A percentile compares a stretch with the other conserved stretches of the same genome.
These are phyloP conservation scores for Suhomyces sp. DNA, from an alignment of 805 yeast genomes.

Conservation along the genomic window DNA sequence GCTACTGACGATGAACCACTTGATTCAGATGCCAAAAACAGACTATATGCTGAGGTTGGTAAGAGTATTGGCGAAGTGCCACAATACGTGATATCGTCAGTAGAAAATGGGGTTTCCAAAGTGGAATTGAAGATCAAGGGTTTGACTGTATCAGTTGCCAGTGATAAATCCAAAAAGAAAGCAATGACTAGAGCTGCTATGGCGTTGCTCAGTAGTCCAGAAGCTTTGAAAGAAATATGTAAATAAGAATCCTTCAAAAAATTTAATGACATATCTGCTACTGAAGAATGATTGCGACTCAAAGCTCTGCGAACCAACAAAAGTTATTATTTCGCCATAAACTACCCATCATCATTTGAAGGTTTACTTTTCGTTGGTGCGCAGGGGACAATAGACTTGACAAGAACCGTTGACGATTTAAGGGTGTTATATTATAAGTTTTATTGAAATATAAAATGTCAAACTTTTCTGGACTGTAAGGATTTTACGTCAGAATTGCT, in stretches of 20 bases:
- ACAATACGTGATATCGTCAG: slow-evolving; percentile 21
- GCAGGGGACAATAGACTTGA: background rate
- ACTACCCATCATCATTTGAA: background rate
- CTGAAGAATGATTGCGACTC: background rate
- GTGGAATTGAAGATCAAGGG: slow-evolving; percentile 30
- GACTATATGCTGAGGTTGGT: slow-evolving; percentile 38
- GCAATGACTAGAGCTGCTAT: slow-evolving; percentile 43
- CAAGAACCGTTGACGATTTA: background rate
- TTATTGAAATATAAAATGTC: background rate
- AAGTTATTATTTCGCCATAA: background rate
- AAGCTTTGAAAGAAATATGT: slow-evolving; percentile 14
- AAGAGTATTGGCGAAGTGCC: slow-evolving; percentile 34
- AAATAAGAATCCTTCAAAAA: background rate
- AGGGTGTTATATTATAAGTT: background rate
- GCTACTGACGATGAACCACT: slow-evolving; percentile 24
- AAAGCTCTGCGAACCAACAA: background rate
- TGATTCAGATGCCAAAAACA: slow-evolving; percentile 37
- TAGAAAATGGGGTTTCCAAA: slow-evolving; percentile 6
- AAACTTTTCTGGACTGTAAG: background rate
- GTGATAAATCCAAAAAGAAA: slow-evolving; percentile 36
- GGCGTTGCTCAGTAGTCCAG: slow-evolving; percentile 28
- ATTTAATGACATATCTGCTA: background rate
- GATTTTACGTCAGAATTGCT: background rate
- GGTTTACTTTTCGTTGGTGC: background rate
- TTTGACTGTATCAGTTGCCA: slow-evolving; percentile 27